phyloP scores from a whole-genome alignment of 2,329 filamentous ascomycete species.

The Aspergillus aculeatus region DNA sequence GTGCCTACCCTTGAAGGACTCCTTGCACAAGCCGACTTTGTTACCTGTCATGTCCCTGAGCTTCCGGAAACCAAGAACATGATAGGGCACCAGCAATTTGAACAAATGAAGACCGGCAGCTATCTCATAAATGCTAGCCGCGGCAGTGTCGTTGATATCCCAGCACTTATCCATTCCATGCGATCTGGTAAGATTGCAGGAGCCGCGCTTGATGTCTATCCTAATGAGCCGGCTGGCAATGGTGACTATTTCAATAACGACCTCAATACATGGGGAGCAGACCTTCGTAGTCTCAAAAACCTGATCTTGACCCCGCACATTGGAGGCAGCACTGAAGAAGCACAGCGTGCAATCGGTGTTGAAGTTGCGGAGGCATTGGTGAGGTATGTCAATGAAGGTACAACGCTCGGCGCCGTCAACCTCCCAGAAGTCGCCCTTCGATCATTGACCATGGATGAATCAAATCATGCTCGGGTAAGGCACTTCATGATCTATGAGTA shows the following conservation, averaged over 20 bases:
- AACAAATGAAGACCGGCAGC: constrained; percentile 85
- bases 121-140: constrained; percentile 97
- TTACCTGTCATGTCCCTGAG: constrained; percentile 93
- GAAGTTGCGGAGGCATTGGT: constrained; percentile 88
- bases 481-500: neutral
- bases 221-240: constrained; percentile 88
- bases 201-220: constrained; percentile 95
- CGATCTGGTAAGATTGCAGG: constrained; percentile 83
- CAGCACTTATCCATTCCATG: constrained; percentile 84
- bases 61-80: constrained; percentile 88
- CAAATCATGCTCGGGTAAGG: constrained; percentile 76
- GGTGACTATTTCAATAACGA: constrained; percentile 88
- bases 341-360: constrained; percentile 90
- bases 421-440: constrained; percentile 92
- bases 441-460: constrained; percentile 84
- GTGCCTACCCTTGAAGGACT: constrained; percentile 75
- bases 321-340: constrained; percentile 95
- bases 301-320: constrained; percentile 96
- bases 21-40: constrained; percentile 79
- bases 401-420: constrained; percentile 89
- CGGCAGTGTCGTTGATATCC: constrained; percentile 90
- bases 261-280: constrained; percentile 81
- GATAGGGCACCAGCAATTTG: constrained; percentile 76
- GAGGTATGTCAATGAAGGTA: constrained; percentile 92
- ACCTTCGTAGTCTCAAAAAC: constrained; percentile 82